Base-by-base conservation (phyloP, 331 rosid species). In the Spiraea crenata region DNA sequence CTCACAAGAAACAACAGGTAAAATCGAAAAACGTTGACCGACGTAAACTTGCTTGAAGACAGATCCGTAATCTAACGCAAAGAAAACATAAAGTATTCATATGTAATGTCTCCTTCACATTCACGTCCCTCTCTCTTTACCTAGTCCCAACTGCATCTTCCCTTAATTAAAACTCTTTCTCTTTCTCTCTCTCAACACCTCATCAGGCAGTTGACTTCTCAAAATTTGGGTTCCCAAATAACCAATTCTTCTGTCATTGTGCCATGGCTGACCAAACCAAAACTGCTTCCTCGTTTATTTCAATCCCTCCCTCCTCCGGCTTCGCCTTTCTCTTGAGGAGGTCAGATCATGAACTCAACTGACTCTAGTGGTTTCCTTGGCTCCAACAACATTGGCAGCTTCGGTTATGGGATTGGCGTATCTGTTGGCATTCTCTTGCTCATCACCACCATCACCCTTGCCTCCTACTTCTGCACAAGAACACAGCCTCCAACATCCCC, bases 401-500 rank as follows among this genome's bases (percentile, higher is more conserved):
- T 89, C 48, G 92, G 96, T 48, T 84, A 84, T 70, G 96, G 80
- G 66, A 77, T 93, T 73, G 99, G 97, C 50, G 85, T 91, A 42
- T 91, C 99, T 16, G 83, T 88, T 77, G 99, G 97, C 5, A 77
- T 93, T 61, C 97, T 93, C 20, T 48, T 93, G 25, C 96, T 91
- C 60, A 88, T 93, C 69, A 91, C 99, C 52, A 91, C 96, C 73
- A 83, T 91, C 74, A 87, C 95, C 55, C 84, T 93, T 19, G 82
- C 97, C 35, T 90, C 97, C 42, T 93, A 93, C 65, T 91, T 89
- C 76, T 93, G 99, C 87, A 62, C 87, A 63, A 59, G 90, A 42
- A 25, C 69, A 34, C 57, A 15, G 16, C 64, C 67, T 10, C 79
- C 15, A 0, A 69, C 82, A 0, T 0, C 83, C 25, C 39, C 79